Evolutionary conservation across 2,329 filamentous ascomycete genomes (phyloP), one percentile per base, ranked within the genome.

Genomic region (Bipolaris victoriae): DNA sequence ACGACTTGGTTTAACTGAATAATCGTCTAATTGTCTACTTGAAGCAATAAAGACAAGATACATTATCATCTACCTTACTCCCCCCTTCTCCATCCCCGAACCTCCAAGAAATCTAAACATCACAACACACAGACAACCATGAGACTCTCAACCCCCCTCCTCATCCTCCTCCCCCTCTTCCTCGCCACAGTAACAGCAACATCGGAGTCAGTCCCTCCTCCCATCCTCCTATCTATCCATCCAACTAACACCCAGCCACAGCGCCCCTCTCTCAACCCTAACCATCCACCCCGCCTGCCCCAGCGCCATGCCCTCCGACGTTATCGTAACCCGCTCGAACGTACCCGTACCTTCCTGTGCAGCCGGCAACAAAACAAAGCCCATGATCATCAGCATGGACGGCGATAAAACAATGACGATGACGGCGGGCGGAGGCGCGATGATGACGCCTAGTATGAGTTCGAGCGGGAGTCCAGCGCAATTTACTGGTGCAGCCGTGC

Each of bases 291-390:
- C 61, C 3, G 58, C 52, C 37, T 69, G 66, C 45, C 61, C 66
- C 3, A 51, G 62, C 3, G 59, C 58, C 20, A 45, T 63, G 3
- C 55, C 60, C 6, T 46, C 63, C 3, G 61, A 68, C 37, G 62
- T 63, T 2, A 57, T 61, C 6, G 65, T 68, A 7, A 68, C 62
- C 3, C 58, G 64, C 35, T 65, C 65, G 10, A 47, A 52, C 13
- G 62, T 61, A 2, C 43, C 50, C 0, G 60, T 62, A 1, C 65
- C 64, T 1, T 52, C 53, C 15, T 69, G 66, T 37, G 62, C 47
- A 9, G 64, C 58, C 0, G 64, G 61, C 4, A 67, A 69, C 48
- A 53, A 39, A 3, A 69, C 66, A 0, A 68, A 66, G 55, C 61
- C 65, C 1, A 44, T 47, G 3, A 60, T 69, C 7, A 35, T 69